Conservation (phyloP, 2,329 filamentous ascomycete genomes). For the Fusarium musae region DNA sequence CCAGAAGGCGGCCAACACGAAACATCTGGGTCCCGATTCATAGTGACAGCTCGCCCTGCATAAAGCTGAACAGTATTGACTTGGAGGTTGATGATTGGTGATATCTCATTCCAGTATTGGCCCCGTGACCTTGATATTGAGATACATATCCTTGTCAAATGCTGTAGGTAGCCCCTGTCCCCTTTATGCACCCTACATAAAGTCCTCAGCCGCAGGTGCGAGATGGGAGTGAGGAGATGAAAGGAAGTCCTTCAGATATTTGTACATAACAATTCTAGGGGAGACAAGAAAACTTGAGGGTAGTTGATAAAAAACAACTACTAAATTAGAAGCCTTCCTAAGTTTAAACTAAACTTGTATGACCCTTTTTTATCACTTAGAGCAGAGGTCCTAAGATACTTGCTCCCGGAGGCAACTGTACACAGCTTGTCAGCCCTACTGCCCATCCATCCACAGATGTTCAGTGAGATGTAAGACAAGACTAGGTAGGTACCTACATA, state of each 20-base stretch:
- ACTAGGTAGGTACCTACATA: neutral
- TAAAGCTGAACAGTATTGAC: conserved; percentile 13
- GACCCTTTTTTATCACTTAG: neutral
- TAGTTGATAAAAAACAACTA: neutral
- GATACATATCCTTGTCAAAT: conserved; percentile 13
- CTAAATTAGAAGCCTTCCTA: neutral
- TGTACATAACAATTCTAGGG: neutral
- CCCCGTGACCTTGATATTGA: conserved; percentile 25
- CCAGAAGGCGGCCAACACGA: conserved; percentile 5
- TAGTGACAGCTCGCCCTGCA: conserved; percentile 37
- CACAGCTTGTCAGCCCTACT: conserved; percentile 13
- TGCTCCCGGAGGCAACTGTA: neutral
- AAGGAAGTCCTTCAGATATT: neutral
- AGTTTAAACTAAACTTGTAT: neutral
- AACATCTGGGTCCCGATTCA: conserved; percentile 14
- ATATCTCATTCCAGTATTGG: conserved; percentile 15
- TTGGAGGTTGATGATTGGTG: conserved; percentile 33
- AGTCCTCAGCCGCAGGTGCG: conserved; percentile 10
- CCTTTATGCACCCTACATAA: neutral
- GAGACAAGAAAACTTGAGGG: neutral
- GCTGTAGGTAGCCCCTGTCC: conserved; percentile 17
- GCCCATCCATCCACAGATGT: neutral
- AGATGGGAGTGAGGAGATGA: neutral
- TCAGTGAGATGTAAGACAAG: neutral
- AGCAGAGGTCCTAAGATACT: neutral